These are phyloP conservation scores for Pouteria campechiana DNA, from an alignment of 179 eudicot species.

Conservation along the genomic window DNA sequence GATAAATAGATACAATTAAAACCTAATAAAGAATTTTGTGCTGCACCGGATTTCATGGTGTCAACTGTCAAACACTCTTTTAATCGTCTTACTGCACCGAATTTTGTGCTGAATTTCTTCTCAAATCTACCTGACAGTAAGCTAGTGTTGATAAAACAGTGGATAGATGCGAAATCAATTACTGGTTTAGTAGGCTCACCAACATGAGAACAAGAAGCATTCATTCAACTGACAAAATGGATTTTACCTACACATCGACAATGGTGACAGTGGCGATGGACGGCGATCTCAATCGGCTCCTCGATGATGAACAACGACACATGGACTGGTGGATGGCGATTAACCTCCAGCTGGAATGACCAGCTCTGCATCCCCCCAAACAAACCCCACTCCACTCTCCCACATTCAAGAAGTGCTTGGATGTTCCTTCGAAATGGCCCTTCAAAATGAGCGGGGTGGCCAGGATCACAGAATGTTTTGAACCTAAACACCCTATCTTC, in stretches of 20 bases:
- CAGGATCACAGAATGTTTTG: constrained; percentile 65
- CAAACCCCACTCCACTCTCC: constrained; percentile 38
- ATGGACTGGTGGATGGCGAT: constrained; percentile 52
- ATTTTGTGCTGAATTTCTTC: too few relatives aligned
- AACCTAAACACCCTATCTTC: constrained; percentile 64
- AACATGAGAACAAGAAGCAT: neutral
- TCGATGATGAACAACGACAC: constrained; percentile 60
- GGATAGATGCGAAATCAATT: too few relatives aligned
- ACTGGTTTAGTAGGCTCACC: too few relatives aligned
- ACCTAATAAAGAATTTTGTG: too few relatives aligned
- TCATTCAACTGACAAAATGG: neutral
- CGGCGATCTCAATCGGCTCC: constrained; percentile 55
- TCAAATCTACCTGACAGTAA: too few relatives aligned
- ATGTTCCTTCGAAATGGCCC: constrained; percentile 61
- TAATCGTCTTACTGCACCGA: too few relatives aligned
- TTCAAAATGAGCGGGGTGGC: constrained; percentile 55
- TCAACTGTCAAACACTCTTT: too few relatives aligned
- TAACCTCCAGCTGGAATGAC: constrained; percentile 84
- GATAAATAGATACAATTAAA: too few relatives aligned
- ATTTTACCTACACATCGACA: constrained; percentile 75
- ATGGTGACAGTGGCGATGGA: constrained; percentile 55
- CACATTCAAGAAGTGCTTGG: constrained; percentile 51
- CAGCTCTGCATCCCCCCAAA: constrained; percentile 40
- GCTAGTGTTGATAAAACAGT: too few relatives aligned
- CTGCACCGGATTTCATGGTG: too few relatives aligned